These are phyloP conservation scores for Leucoagaricus sp. DNA, from an alignment of 1,284 basidiomycete species.

Conservation along the genomic window DNA sequence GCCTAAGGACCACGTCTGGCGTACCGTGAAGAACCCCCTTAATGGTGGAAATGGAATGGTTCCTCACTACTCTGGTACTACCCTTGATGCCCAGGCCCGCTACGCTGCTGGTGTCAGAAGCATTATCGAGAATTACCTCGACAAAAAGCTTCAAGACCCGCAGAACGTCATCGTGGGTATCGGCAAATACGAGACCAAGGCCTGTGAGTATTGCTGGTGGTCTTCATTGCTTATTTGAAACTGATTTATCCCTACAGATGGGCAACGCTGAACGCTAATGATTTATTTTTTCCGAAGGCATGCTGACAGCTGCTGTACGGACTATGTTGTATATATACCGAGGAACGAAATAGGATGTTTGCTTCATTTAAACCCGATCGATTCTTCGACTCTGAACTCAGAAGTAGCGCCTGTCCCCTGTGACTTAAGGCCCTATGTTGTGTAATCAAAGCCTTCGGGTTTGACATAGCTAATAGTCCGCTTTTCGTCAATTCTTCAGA, in stretches of 20 bases:
- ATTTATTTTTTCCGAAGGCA: neutral
- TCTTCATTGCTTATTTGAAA: neutral
- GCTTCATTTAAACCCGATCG: too few species aligned
- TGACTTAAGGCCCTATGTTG: too few species aligned
- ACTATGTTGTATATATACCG: too few species aligned
- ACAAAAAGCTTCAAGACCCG: conserved; percentile 67
- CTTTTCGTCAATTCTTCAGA: too few species aligned
- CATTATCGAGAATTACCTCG: conserved; percentile 83
- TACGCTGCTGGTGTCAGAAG: conserved; percentile 83
- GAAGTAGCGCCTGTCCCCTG: too few species aligned
- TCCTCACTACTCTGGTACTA: conserved; percentile 89
- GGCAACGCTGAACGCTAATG: conserved; percentile 38
- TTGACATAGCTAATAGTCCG: too few species aligned
- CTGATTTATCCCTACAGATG: conserved; percentile 33
- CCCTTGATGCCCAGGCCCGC: conserved; percentile 88
- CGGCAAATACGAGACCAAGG: conserved; percentile 58
- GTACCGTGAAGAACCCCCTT: conserved; percentile 78
- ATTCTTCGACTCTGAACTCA: too few species aligned
- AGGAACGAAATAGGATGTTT: too few species aligned
- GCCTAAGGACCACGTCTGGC: conserved; percentile 86
- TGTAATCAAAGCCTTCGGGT: too few species aligned
- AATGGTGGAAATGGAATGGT: conserved; percentile 86
- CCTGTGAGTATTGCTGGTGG: conserved; percentile 46
- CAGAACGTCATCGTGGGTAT: conserved; percentile 82
- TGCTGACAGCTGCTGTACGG: too few species aligned